Base-by-base conservation (phyloP, 176 grass and related monocot genomes). In the Aegilops sharonensis region DNA sequence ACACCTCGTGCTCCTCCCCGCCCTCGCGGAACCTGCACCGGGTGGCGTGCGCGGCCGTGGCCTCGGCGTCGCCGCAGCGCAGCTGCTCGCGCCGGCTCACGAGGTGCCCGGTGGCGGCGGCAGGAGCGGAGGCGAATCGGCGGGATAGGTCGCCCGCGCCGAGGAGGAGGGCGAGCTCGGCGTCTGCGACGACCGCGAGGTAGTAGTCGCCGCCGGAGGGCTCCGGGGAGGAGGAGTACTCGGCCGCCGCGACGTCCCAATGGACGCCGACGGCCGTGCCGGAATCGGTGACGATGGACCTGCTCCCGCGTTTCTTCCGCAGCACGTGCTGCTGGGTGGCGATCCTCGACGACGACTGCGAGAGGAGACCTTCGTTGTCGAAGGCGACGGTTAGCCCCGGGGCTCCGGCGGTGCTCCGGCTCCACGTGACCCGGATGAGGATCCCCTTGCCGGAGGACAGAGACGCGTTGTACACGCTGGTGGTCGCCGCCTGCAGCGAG, bases 161-260 rank as follows among this genome's bases (percentile, higher is more conserved):
- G n/a, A 95, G 89, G 47, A 93, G 60, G 14, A 98, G 87, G 14
- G 75, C 85, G 86, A 93, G 87, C 69, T 93, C 88, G 29, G 88
- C 85, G 36, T 89, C 91, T 14, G 89, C 89, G 45, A 95, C 67
- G 17, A 93, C 83, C 5, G 87, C 91, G 85, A 98, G 69, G 81
- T 62, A 92, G 88, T 88, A 98, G 37, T 93, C 84, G 67, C 84
- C 76, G 12, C 84, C 79, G 9, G 25, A 27, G 17, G 95, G 95
- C 89, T 98, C 93, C 9, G 91, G 81, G 7, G 84, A 81, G 3
- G 65, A 57, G 9, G 82, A 75, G 6, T 59, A 93, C 76, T 87
- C 88, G 17, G 93, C 95, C 5, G 85, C 82, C 27, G 88, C 27
- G 39, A 84, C 65, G 91, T 98, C 93, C 95, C 95, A 98, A 80